Evolutionary conservation across 1,284 basidiomycete species (phyloP).

Genomic region (Cryptococcus jaspeensis): DNA sequence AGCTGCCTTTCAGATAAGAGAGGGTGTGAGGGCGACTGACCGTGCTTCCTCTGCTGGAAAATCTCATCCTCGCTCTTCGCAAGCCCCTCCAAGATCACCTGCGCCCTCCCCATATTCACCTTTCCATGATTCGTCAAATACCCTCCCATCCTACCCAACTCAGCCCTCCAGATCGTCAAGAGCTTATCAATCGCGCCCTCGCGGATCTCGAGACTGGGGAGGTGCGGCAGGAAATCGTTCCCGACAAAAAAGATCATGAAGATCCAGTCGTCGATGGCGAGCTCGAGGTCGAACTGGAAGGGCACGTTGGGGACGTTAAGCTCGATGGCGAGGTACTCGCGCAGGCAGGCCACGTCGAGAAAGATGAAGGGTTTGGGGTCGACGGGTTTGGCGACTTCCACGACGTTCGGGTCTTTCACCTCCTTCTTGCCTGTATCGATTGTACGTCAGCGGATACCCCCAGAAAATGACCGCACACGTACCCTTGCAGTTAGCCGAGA

Average conservation of each 20-base stretch:
- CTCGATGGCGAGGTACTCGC: constrained; percentile 97
- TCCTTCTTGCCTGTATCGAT: constrained; percentile 41
- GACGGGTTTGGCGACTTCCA: constrained; percentile 62
- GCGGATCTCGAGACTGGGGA: constrained; percentile 96
- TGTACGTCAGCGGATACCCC: not conserved
- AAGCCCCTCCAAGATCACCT: constrained; percentile 93
- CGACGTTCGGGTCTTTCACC: constrained; percentile 58
- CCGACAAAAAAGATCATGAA: constrained; percentile 99
- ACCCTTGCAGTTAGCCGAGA: constrained; percentile 87
- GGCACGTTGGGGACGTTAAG: constrained; percentile 73
- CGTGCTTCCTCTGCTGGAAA: constrained; percentile 86
- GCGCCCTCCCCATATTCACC: constrained; percentile 79
- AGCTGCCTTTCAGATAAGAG: constrained; percentile 4
- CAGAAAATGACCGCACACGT: constrained; percentile 6
- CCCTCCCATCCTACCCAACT: constrained; percentile 91
- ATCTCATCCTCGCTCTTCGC: constrained; percentile 93
- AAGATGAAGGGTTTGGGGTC: constrained; percentile 99
- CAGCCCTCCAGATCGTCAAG: constrained; percentile 90
- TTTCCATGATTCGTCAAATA: constrained; percentile 93
- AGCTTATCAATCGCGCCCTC: constrained; percentile 98
- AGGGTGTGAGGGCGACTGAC: constrained; percentile 56
- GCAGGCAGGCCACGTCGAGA: constrained; percentile 90
- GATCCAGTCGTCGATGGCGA: constrained; percentile 99
- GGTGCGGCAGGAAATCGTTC: constrained; percentile 98
- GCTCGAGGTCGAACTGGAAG: constrained; percentile 93